Base-by-base conservation (phyloP, 2,329 filamentous ascomycete species). In the Aspergillus persii region DNA sequence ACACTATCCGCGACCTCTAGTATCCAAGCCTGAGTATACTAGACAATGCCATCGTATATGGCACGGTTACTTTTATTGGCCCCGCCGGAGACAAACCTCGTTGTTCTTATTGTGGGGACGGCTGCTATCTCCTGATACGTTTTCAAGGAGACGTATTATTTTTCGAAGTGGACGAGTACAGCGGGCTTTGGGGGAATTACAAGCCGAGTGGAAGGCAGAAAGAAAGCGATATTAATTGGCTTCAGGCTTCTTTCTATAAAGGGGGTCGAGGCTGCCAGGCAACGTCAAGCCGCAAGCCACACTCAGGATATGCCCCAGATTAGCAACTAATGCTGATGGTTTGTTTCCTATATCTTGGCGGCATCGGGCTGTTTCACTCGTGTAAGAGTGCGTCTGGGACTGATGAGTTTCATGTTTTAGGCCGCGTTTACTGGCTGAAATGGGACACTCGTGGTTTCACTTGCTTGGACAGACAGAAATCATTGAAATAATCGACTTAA, bases 121-220 rank as follows among this genome's bases (percentile, higher is more conserved):
- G 18, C 62, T 63, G 1, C 53, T 47, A n/a, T 66, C 66, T 69
- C 8, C 49, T 62, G 3, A 8, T 15, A 9, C 33, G 53, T 58
- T 4, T 65, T 66, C 23, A 29, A 61, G 5, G 51, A 59, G 44
- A 64, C 9, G 64, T 62, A 4, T 55, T 69, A 12, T 58, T 39
- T 15, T 69, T 66, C 29, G 51, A 41, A 12, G 56, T 59, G 18
- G 53, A 61, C 4, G 64, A 69, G 46, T 69, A 62, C 44, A 50
- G 18, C 2, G 31, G 15, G 6, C 8, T 63, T 0, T 69, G 63
- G 60, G 64, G 64, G 1, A 56, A 67, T 11, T 51, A 59, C 48
- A 8, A 52, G 8, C 8, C 41, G 3, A 23, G n/a, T 46, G 41
- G 41, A 46, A 46, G 12, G 8, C 15, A 3, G 41, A 18, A 6